A percentile compares a stretch with the other conserved stretches of the same genome.
These are phyloP conservation scores for Leucoagaricus sp. DNA, from an alignment of 1,284 basidiomycete species.

Conservation along the genomic window DNA sequence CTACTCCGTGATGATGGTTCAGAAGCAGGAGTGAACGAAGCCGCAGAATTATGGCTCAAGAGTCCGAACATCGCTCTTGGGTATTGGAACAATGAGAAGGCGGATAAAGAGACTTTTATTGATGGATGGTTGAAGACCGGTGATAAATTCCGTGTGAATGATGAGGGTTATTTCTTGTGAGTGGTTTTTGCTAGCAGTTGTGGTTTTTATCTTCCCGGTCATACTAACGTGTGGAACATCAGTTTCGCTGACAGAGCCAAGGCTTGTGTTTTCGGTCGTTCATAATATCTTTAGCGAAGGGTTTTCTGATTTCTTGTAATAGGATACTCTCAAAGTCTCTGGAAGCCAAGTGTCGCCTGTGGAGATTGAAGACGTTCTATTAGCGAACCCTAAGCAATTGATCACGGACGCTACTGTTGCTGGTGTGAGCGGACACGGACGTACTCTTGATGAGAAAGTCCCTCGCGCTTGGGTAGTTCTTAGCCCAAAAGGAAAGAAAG, in stretches of 20 bases:
- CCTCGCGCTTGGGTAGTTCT: conserved; percentile 77
- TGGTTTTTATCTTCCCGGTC: neutral
- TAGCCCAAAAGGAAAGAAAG: conserved; percentile 47
- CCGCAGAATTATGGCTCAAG: conserved; percentile 65
- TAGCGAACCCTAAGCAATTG: conserved; percentile 57
- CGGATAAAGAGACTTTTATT: conserved; percentile 64
- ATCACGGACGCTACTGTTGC: conserved; percentile 66
- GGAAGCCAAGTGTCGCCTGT: conserved; percentile 75
- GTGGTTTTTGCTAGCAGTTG: conserved; percentile 25
- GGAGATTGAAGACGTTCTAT: conserved; percentile 67
- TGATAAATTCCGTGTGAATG: conserved; percentile 63
- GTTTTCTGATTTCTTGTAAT: neutral
- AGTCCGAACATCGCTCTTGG: conserved; percentile 59
- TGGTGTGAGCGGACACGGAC: conserved; percentile 62
- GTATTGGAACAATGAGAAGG: conserved; percentile 70
- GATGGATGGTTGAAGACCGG: conserved; percentile 75
- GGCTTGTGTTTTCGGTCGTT: conserved; percentile 31
- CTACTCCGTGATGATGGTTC: conserved; percentile 61
- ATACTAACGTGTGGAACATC: conserved; percentile 1
- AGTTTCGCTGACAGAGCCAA: conserved; percentile 66
- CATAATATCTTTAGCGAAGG: neutral
- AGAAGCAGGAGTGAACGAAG: conserved; percentile 55
- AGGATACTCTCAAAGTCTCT: conserved; percentile 76
- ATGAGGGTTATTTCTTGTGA: conserved; percentile 64
- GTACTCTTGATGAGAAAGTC: conserved; percentile 65